These are phyloP conservation scores for Hypoxylon sp. DNA, from an alignment of 2,329 filamentous ascomycete species.

Conservation along the genomic window DNA sequence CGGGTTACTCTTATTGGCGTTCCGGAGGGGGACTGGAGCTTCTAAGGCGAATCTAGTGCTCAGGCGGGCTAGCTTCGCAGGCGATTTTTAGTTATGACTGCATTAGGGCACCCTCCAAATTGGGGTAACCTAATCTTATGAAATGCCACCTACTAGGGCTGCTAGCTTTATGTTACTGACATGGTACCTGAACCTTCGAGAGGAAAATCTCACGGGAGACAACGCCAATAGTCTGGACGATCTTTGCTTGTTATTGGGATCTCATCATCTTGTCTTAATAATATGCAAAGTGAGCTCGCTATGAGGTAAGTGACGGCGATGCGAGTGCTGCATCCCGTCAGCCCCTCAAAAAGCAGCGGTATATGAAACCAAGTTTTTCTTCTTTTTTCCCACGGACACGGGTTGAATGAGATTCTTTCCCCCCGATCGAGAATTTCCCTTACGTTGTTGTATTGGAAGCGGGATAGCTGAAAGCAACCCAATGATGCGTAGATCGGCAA, in stretches of 20 bases:
- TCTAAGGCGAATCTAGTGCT: conserved; percentile 5
- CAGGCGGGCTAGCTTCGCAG: conserved; percentile 34
- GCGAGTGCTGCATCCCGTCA: conserved; percentile 5
- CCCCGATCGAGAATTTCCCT: conserved; percentile 1
- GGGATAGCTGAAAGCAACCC: conserved; percentile 21
- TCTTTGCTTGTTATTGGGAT: conserved; percentile 5
- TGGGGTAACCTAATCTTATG: conserved; percentile 12
- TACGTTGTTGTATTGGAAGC: conserved; percentile 20
- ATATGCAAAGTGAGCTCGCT: neutral
- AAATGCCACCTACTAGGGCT: neutral
- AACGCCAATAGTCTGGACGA: conserved; percentile 15
- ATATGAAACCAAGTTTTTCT: neutral
- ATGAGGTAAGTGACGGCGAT: conserved; percentile 5
- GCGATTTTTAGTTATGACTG: conserved; percentile 6
- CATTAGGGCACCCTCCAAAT: conserved; percentile 14
- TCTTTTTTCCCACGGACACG: neutral
- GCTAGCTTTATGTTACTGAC: too few relatives aligned
- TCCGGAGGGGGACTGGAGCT: neutral
- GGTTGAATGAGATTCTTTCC: neutral
- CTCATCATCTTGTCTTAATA: conserved; percentile 8
- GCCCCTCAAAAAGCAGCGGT: neutral
- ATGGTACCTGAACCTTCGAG: conserved; percentile 1
- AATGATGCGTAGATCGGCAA: conserved; percentile 38
- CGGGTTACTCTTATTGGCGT: neutral
- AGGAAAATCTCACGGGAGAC: neutral